Percentiles rank a stretch among this genome's conserved stretches.
Conservation (phyloP, 2,329 filamentous ascomycete genomes). For the Triangularia verruculosa region DNA sequence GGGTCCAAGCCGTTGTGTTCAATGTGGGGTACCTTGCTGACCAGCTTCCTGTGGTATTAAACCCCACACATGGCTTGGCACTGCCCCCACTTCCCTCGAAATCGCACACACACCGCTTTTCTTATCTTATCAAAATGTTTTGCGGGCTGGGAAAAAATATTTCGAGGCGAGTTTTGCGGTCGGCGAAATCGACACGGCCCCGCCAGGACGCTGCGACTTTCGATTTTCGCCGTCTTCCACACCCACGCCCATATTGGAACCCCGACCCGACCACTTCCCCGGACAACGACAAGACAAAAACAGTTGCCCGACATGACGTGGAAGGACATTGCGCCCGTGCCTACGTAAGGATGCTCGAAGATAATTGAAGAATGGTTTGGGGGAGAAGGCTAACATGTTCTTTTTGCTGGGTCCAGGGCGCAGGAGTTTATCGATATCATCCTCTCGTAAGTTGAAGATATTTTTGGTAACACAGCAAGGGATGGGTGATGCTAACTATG, state of each 20-base stretch:
- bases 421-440: constrained; percentile 98
- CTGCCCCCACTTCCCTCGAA: neutral
- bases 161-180: constrained; percentile 19
- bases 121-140: constrained; percentile 29
- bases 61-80: neutral
- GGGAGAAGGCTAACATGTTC: constrained; percentile 11
- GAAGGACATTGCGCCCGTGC: constrained; percentile 32
- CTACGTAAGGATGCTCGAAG: constrained; percentile 24
- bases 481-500: constrained; percentile 9
- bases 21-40: neutral
- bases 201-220: constrained; percentile 10
- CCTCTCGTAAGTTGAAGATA: constrained; percentile 43
- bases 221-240: constrained; percentile 13
- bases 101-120: constrained; percentile 15
- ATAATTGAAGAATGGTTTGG: neutral
- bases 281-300: constrained; percentile 14
- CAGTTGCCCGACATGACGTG: constrained; percentile 30
- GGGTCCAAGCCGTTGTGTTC: neutral
- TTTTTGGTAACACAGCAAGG: neutral
- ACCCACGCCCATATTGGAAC: constrained; percentile 1
- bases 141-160: constrained; percentile 28
- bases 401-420: constrained; percentile 39
- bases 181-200: constrained; percentile 25
- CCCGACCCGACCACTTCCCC: constrained; percentile 7
- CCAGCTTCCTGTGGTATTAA: too few relatives aligned